Evolutionary conservation across 2,329 filamentous ascomycete species (phyloP), one percentile per base, ranked within the genome.

Genomic region (Pseudonectria foliicola): DNA sequence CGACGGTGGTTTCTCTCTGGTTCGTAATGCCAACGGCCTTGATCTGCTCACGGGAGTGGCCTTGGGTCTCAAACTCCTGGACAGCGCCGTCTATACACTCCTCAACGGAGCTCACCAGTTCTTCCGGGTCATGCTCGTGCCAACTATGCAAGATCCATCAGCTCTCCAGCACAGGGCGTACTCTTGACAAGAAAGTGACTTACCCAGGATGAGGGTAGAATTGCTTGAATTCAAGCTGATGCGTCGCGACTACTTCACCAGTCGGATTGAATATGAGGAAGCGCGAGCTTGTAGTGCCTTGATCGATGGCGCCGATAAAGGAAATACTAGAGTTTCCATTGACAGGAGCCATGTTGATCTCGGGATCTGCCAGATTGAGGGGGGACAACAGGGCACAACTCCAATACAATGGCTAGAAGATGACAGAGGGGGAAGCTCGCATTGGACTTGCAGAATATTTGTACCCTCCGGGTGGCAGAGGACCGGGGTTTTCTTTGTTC

Each of bases 91-190:
- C 81, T 45, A 92, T 86, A 60, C 85, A 92, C 45, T 71, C 68
- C 52, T 84, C 74, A 15, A 88, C 83, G 1, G 84, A 84, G 34
- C 69, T 66, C 25, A 89, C 62, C 41, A 92, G 71, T 61, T 89
- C 84, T 40, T 77, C 68, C 8, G 85, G 84, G 50, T 90, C 82
- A 59, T 90, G 85, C 61, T 92, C 85, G 60, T 90, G 83, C 85
- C 84, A 90, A 56, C 84, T 88, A 15, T 7, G 25, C 15, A 14
- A 25, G 29, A 3, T 16, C 8, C 4, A 21, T 34, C 7, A 29
- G 34, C 23, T 35, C 13, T 14, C 25, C 14, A 24, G 27, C 27
- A 7, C 16, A 27, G 8, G 31, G 28, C 15, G 25, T 8, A 8
- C 8, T 21, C 18, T 21, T 21, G 30, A 27, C 0, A 10, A 36